Base-by-base conservation (phyloP, 225 moss, liverwort and hornwort species). In the Physcomitrellopsis africana region DNA sequence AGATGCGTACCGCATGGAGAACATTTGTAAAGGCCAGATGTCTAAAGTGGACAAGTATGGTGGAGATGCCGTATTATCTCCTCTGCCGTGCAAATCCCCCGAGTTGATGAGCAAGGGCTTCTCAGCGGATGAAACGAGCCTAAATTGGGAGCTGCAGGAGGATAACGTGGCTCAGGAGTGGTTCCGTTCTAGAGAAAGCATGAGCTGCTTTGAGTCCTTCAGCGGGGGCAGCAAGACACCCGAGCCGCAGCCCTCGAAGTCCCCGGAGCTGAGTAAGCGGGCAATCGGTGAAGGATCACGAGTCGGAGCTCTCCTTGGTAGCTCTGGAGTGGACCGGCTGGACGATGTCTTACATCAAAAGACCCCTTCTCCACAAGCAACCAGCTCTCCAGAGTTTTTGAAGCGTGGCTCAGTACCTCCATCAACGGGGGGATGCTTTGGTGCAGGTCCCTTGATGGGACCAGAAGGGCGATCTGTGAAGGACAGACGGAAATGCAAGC, bases 401-500 rank as follows among this genome's bases (percentile, higher is more conserved):
- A 96, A 92, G 79, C 86, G 96, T 12, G 86, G 91, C 5, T 92
- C 90, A 9, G 88, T 89, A 3, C 89, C 92, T 3, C 91, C 91
- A 3, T 74, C 86, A 1, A 29, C 89, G 0, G 94, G 91, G 11
- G 90, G 82, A 17, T 89, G 86, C 46, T 96, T 96, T 37, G 94
- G 94, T 32, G 96, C 96, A 9, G 96, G 96, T 44, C 92, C 89
- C 32, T 85, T 96, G 76, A 94, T 94, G 68, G 96, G 89, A 51
- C 96, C 94, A 2, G 94, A 92, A 32, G 96, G 96, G 70, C 87
- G 89, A 0, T 86, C 89, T 7, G 88, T 94, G 53, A 85, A 92
- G 68, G 96, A 96, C 61, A 76, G 94, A 20, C 91, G 96, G 1
- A 96, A 94, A 32, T 94, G 96, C 68, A 96, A 96, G 72, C 96